Conservation (phyloP, 495 filamentous ascomycete species). For the Sabuloglossum arenarium region DNA sequence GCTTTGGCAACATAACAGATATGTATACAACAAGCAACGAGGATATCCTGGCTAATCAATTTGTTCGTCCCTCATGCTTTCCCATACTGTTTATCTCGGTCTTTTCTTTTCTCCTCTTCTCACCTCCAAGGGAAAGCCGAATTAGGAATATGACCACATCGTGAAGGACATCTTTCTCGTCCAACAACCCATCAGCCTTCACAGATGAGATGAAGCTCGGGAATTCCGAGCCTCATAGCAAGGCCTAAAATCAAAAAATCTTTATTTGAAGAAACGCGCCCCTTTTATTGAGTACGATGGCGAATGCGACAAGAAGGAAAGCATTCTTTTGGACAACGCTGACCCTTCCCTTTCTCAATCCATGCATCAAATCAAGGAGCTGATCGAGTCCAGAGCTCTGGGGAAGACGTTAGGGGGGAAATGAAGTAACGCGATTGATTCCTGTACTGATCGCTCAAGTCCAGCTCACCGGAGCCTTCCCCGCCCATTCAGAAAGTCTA, state of each 20-base stretch:
- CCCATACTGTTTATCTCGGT: background rate
- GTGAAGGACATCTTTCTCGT: background rate
- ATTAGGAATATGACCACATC: background rate
- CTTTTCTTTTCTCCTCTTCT: background rate
- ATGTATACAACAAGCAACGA: background rate
- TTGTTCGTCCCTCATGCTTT: background rate
- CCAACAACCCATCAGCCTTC: background rate
- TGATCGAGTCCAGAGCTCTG: background rate
- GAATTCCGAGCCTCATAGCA: background rate
- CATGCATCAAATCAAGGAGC: background rate
- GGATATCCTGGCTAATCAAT: too few relatives aligned
- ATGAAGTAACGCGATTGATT: background rate
- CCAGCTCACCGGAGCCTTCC: background rate
- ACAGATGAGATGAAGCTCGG: background rate
- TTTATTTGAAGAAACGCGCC: background rate
- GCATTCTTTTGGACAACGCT: background rate
- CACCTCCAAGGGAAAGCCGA: background rate
- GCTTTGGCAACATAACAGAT: background rate
- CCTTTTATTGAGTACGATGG: constrained; percentile 1
- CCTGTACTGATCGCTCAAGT: background rate
- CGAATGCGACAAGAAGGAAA: background rate
- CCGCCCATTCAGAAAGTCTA: background rate
- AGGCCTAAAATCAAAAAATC: background rate
- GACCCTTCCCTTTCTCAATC: background rate
- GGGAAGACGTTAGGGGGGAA: background rate